Evolutionary conservation across 2,329 filamentous ascomycete genomes (phyloP).

Genomic region (Trichophaea hybrida): DNA sequence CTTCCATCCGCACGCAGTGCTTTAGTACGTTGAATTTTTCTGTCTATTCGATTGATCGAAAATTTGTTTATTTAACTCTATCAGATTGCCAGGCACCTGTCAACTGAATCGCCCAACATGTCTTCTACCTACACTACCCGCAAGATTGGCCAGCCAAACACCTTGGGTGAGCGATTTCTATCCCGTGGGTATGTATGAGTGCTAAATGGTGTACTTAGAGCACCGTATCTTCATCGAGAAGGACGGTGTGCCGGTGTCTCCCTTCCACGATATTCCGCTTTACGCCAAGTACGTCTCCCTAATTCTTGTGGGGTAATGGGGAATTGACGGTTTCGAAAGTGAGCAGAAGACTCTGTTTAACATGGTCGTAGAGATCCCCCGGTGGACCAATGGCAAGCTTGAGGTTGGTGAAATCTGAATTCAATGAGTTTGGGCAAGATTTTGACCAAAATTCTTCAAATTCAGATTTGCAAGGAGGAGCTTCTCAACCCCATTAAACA

Average conservation of each 20-base stretch:
- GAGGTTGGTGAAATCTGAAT: constrained; percentile 51
- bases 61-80: neutral
- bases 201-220: constrained; percentile 37
- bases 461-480: constrained; percentile 95
- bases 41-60: neutral
- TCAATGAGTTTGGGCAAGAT: neutral
- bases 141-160: constrained; percentile 82
- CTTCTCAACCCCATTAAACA: constrained; percentile 98
- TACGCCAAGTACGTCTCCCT: constrained; percentile 70
- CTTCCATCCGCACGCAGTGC: neutral
- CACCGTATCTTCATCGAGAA: constrained; percentile 97
- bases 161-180: constrained; percentile 37
- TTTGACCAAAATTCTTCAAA: neutral
- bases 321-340: constrained; percentile 6
- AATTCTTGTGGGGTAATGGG: neutral
- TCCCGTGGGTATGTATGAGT: neutral
- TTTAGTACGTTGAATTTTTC: neutral
- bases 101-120: constrained; percentile 40
- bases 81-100: constrained; percentile 42
- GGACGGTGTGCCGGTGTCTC: constrained; percentile 83
- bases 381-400: constrained; percentile 99
- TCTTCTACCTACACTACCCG: constrained; percentile 56
- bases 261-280: constrained; percentile 97
- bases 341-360: constrained; percentile 78
- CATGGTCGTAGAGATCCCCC: constrained; percentile 98